Conservation (phyloP, 2,329 filamentous ascomycete species). For the Ampelomyces quisqualis region DNA sequence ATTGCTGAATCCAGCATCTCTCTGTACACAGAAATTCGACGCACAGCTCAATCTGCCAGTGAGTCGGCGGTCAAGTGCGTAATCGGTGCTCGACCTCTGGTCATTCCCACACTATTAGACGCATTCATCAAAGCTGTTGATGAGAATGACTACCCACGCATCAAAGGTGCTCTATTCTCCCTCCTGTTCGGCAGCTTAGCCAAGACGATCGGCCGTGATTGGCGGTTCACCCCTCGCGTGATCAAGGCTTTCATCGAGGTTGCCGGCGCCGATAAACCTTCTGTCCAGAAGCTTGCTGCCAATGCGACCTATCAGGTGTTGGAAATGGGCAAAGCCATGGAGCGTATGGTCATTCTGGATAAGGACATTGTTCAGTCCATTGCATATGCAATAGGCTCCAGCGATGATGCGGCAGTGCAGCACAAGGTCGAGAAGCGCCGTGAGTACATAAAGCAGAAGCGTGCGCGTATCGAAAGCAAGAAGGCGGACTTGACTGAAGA, state of each 20-base stretch:
- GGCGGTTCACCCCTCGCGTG: constrained; percentile 89
- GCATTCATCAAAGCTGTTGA: constrained; percentile 77
- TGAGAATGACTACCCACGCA: constrained; percentile 79
- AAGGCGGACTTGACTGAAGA: constrained; percentile 81
- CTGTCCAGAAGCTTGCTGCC: constrained; percentile 84
- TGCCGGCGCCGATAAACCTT: constrained; percentile 86
- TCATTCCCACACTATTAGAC: constrained; percentile 83
- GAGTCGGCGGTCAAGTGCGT: constrained; percentile 92
- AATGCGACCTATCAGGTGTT: constrained; percentile 81
- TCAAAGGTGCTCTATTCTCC: constrained; percentile 93
- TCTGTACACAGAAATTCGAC: constrained; percentile 90
- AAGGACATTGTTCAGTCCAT: constrained; percentile 69
- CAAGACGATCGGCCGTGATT: constrained; percentile 85
- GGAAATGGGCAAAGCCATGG: constrained; percentile 86
- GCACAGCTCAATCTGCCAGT: constrained; percentile 85
- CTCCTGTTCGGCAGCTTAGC: constrained; percentile 84
- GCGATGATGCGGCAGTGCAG: constrained; percentile 59
- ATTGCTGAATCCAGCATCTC: constrained; percentile 88
- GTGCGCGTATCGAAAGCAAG: constrained; percentile 75
- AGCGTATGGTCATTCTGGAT: constrained; percentile 82
- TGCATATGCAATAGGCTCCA: constrained; percentile 34
- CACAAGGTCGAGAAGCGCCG: constrained; percentile 65
- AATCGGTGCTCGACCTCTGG: constrained; percentile 80
- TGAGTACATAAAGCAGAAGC: constrained; percentile 71
- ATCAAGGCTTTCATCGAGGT: constrained; percentile 89